Conservation (phyloP, 2,329 filamentous ascomycete genomes). For the Hypocreales sp. region DNA sequence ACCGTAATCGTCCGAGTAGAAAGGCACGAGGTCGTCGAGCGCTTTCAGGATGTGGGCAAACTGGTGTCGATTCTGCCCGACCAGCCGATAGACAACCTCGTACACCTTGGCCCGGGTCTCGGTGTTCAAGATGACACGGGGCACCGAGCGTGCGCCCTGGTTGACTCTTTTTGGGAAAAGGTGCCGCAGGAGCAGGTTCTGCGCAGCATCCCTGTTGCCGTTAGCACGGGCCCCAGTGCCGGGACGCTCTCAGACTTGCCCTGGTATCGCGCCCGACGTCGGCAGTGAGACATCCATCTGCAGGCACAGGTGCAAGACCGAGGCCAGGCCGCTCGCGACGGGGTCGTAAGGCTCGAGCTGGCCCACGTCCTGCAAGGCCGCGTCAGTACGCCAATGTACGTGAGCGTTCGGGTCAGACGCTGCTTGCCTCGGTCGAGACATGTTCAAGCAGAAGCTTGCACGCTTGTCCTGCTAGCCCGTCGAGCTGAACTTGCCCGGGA, state of each 20-base stretch:
- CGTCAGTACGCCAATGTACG: too few relatives aligned
- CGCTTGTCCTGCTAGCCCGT: constrained; percentile 12
- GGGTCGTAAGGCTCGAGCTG: constrained; percentile 12
- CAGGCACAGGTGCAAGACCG: constrained; percentile 15
- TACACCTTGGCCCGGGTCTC: constrained; percentile 43
- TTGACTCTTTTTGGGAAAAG: constrained; percentile 37
- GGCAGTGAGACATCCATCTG: constrained; percentile 11
- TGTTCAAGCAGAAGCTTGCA: constrained; percentile 22
- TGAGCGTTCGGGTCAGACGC: not conserved
- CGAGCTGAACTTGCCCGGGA: constrained; percentile 15
- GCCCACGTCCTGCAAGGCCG: constrained; percentile 14
- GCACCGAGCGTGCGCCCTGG: constrained; percentile 11
- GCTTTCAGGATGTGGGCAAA: constrained; percentile 33
- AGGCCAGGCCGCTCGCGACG: constrained; percentile 13
- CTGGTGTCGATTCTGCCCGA: constrained; percentile 32
- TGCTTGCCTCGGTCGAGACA: constrained; percentile 22
- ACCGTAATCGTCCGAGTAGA: constrained; percentile 24
- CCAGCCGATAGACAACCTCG: constrained; percentile 40
- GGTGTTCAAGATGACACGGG: constrained; percentile 30
- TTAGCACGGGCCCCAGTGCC: too few relatives aligned
- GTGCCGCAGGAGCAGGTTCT: constrained; percentile 43
- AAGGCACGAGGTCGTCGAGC: constrained; percentile 18
- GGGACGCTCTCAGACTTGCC: too few relatives aligned
- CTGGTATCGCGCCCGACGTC: constrained; percentile 9
- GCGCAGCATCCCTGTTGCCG: constrained; percentile 10